Conservation (phyloP, 2,329 filamentous ascomycete genomes). For the Aureobasidium sp. region DNA sequence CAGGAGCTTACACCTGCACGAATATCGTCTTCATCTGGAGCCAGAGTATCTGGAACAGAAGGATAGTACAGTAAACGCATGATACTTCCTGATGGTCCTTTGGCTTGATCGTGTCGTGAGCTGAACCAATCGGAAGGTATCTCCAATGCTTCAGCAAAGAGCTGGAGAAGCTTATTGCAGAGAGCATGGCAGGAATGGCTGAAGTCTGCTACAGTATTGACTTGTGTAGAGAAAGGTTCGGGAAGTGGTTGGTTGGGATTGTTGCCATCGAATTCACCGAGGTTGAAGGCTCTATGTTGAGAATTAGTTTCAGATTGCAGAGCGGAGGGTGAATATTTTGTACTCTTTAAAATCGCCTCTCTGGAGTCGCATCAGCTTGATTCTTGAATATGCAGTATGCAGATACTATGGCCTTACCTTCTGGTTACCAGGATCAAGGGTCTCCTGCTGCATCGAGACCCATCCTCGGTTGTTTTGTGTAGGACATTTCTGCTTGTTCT, state of each 20-base stretch:
- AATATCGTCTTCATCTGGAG: constrained; percentile 54
- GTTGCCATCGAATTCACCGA: constrained; percentile 62
- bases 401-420: constrained; percentile 45
- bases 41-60: constrained; percentile 25
- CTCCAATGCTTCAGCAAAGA: constrained; percentile 69
- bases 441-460: constrained; percentile 82
- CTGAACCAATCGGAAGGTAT: constrained; percentile 52
- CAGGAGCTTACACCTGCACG: constrained; percentile 55
- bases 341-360: constrained; percentile 85
- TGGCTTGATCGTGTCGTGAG: constrained; percentile 49
- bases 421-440: constrained; percentile 75
- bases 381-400: background rate
- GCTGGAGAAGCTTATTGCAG: constrained; percentile 63
- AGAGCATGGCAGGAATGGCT: constrained; percentile 63
- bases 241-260: constrained; percentile 76
- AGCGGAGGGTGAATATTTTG: constrained; percentile 9
- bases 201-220: constrained; percentile 60
- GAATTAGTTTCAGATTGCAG: background rate
- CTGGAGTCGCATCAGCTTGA: constrained; percentile 34
- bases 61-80: constrained; percentile 48
- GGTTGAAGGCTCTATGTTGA: constrained; percentile 74
- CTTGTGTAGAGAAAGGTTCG: constrained; percentile 50
- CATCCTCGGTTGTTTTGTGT: constrained; percentile 76
- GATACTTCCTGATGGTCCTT: constrained; percentile 46
- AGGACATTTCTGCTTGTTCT: constrained; percentile 66